Conservation (phyloP, 805 yeast species). For the Yarrowia hollandica region DNA sequence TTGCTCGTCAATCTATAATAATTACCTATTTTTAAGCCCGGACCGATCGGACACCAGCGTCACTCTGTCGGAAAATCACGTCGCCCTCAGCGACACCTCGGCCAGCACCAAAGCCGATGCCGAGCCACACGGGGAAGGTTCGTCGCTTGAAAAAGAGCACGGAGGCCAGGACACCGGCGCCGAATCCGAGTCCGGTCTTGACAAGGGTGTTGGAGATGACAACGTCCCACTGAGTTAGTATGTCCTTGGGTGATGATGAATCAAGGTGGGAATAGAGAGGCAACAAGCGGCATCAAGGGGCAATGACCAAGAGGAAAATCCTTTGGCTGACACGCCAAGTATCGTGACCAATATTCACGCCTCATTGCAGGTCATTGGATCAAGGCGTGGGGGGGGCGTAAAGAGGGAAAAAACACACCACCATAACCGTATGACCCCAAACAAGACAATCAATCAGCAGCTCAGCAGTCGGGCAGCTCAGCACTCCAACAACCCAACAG, state of each 20-base stretch:
- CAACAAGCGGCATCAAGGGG: no score
- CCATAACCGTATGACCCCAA: no score
- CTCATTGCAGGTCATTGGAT: no score
- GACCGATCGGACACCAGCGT: conserved; percentile 41
- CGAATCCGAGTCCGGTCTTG: conserved; percentile 94
- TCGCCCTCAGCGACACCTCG: conserved; percentile 98
- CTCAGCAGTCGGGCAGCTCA: no score
- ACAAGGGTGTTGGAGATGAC: conserved; percentile 92
- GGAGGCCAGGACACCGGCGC: conserved; percentile 92
- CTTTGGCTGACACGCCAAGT: no score
- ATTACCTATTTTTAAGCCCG: conserved; percentile 35
- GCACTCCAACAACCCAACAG: no score
- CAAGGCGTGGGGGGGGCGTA: no score
- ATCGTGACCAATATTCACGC: no score
- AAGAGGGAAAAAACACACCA: no score
- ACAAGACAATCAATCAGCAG: no score
- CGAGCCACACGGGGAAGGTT: conserved; percentile 97
- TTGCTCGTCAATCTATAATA: not conserved
- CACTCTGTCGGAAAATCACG: conserved; percentile 72
- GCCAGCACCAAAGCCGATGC: conserved; percentile 96
- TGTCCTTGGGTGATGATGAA: not conserved
- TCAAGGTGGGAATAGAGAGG: no score
- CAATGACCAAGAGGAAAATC: no score
- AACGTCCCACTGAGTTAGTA: conserved; percentile 71
- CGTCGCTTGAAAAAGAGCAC: conserved; percentile 89